Conservation (phyloP, 768 basidiomycete genomes). For the Udeniomyces megalosporus region DNA sequence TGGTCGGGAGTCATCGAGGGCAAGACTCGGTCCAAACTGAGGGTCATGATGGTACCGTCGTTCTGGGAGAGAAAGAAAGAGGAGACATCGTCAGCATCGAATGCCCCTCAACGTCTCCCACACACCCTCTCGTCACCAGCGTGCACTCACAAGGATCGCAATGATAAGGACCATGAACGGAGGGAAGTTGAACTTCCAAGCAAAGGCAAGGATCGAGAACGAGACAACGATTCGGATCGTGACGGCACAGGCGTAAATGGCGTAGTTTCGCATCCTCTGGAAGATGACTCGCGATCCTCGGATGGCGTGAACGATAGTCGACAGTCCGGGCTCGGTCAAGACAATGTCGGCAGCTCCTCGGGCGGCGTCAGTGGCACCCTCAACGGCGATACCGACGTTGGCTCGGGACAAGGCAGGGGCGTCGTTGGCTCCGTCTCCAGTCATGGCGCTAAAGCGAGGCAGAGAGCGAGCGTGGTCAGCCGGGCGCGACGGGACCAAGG, state of each 20-base stretch:
- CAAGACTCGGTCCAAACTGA: constrained; percentile 77
- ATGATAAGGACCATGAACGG: constrained; percentile 99
- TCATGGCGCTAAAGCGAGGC: constrained; percentile 57
- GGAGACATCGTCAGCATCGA: too few relatives aligned
- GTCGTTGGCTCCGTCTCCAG: constrained; percentile 98
- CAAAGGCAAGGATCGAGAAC: constrained; percentile 87
- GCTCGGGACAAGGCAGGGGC: constrained; percentile 94
- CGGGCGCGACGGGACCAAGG: constrained; percentile 51
- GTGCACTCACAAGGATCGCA: constrained; percentile 49
- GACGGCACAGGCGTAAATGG: constrained; percentile 43
- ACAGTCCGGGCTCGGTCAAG: constrained; percentile 92
- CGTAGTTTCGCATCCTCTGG: constrained; percentile 99
- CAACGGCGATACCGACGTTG: constrained; percentile 98
- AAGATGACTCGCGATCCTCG: constrained; percentile 97
- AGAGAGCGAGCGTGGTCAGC: background rate
- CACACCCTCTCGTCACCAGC: too few relatives aligned
- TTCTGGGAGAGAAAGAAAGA: constrained; percentile 34
- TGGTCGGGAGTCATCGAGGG: constrained; percentile 83
- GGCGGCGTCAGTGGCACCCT: constrained; percentile 97
- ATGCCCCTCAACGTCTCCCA: too few relatives aligned
- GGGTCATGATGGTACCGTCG: constrained; percentile 98
- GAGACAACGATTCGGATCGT: constrained; percentile 98
- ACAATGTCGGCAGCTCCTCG: constrained; percentile 98
- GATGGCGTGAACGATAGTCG: constrained; percentile 97
- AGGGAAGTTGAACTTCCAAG: constrained; percentile 96